Base-by-base conservation (phyloP, 495 filamentous ascomycete species). In the Annulohypoxylon moriforme region DNA sequence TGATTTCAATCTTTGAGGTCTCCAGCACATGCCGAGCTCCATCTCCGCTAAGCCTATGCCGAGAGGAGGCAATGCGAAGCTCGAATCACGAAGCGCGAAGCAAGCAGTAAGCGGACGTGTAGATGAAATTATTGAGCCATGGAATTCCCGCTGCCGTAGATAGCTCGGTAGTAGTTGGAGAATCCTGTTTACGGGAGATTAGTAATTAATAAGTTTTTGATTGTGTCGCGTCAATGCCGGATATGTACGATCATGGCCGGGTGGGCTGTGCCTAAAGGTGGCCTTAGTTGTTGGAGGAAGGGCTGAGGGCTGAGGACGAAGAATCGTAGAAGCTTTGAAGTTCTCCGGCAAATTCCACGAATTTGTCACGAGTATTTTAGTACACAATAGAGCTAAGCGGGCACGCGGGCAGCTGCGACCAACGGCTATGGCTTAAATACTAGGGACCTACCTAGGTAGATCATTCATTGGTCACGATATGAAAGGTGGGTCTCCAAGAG, bases 21-120 rank as follows among this genome's bases (percentile, higher is more conserved):
- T 71, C 76, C 72, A 67, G 68, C 75, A 64, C 74, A 62, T 72
- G 69, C 75, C 58, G 73, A 71, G 71, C 76, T 78, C 76, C 76
- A 78, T 78, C 74, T 78, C 76, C 69, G 67, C 68, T 64, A 47
- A 29, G 60, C 53, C 64, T 55, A 16, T 10, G 18, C 36, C 44
- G 40, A 66, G 31, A 57, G 42, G 47, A 70, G 50, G 44, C 55
- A 44, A 69, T 57, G 64, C 61, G 68, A 64, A 31, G 68, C 50
- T 58, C 22, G 42, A 59, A 66, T 57, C 50, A 38, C 57, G 34
- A 56, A 38, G 47, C 25, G 66, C 33, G 55, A 58, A 58, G 55
- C 18, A 40, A 34, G 24, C 9, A 56, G 16, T 34, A 58, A 52
- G 62, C 52, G 31, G n/a, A 36, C 22, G 57, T 25, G 31, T 20